Conservation (phyloP, 2,329 filamentous ascomycete genomes). For the Neopestalotiopsis rosae region DNA sequence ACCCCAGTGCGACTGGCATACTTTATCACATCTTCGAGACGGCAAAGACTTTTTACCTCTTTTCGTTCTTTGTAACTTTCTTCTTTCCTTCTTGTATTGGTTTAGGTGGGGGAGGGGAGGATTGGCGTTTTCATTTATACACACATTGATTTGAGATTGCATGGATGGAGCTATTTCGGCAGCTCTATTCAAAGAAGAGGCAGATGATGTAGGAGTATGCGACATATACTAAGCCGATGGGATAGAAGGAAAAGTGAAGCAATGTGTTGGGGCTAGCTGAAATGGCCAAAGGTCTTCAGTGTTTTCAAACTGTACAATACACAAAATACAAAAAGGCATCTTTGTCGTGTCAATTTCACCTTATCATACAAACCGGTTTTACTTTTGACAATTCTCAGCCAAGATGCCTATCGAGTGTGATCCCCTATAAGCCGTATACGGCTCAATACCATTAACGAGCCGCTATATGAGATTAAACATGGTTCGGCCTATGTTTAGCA, state of each 20-base stretch:
- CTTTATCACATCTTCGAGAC: not conserved
- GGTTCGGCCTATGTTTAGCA: not conserved
- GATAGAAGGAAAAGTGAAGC: not conserved
- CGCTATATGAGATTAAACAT: not conserved
- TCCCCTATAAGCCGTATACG: not conserved
- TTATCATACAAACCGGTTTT: not conserved
- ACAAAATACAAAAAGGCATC: not conserved
- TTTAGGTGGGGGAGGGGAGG: not conserved
- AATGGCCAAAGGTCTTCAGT: not conserved
- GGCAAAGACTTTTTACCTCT: not conserved
- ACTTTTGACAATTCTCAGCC: not conserved
- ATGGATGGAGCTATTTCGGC: not conserved
- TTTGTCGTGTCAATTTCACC: not conserved
- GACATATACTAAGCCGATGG: not conserved
- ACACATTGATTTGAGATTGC: slow-evolving; percentile 1
- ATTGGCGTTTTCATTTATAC: not conserved
- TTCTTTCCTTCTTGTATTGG: not conserved
- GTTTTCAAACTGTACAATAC: not conserved
- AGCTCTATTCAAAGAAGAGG: not conserved
- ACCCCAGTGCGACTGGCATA: slow-evolving; percentile 17
- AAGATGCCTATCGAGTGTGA: not conserved
- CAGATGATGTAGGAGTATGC: not conserved
- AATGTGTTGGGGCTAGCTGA: not conserved
- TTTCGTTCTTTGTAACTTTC: slow-evolving; percentile 1
- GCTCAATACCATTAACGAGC: not conserved